Percentiles rank a stretch among this genome's conserved stretches.
These are phyloP conservation scores for Apophysomyces elegans DNA, from an alignment of 371 early-diverging fungal genomes.

Conservation along the genomic window DNA sequence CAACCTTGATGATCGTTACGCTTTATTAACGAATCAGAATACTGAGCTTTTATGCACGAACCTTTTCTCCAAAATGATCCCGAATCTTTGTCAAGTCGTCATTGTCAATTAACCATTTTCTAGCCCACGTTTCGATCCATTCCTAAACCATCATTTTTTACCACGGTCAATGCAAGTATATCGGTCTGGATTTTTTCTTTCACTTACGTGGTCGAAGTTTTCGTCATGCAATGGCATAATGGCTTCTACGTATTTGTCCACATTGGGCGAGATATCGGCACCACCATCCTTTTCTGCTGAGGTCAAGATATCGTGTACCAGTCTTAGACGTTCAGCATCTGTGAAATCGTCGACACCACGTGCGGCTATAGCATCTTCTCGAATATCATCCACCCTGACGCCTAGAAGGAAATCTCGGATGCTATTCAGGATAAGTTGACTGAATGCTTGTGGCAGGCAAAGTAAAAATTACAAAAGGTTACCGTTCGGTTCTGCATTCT, in stretches of 20 bases:
- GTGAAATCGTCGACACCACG: conserved; percentile 33
- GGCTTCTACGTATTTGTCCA: conserved; percentile 66
- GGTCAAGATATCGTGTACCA: conserved; percentile 77
- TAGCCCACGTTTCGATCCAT: conserved; percentile 82
- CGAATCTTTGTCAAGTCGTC: conserved; percentile 71
- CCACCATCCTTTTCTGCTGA: conserved; percentile 70
- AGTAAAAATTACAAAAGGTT: background rate
- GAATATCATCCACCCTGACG: conserved; percentile 49
- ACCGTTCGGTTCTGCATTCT: conserved; percentile 37
- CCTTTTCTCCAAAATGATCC: conserved; percentile 87
- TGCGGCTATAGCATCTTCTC: conserved; percentile 33
- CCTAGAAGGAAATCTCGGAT: conserved; percentile 73
- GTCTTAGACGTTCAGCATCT: conserved; percentile 76
- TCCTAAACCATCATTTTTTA: conserved; percentile 31
- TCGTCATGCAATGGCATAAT: conserved; percentile 82
- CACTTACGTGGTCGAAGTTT: conserved; percentile 68
- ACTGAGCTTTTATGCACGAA: background rate
- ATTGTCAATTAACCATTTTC: conserved; percentile 73
- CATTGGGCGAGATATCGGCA: conserved; percentile 64
- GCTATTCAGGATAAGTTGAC: conserved; percentile 25
- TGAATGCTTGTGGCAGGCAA: background rate
- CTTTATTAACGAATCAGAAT: background rate
- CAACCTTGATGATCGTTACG: conserved; percentile 43
- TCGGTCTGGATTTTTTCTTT: too few relatives aligned
- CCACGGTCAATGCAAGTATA: background rate